Percentiles rank a stretch among this genome's conserved stretches.
Evolutionary conservation across 1,284 basidiomycete genomes (phyloP).

Genomic region (Ceratobasidium sp.): DNA sequence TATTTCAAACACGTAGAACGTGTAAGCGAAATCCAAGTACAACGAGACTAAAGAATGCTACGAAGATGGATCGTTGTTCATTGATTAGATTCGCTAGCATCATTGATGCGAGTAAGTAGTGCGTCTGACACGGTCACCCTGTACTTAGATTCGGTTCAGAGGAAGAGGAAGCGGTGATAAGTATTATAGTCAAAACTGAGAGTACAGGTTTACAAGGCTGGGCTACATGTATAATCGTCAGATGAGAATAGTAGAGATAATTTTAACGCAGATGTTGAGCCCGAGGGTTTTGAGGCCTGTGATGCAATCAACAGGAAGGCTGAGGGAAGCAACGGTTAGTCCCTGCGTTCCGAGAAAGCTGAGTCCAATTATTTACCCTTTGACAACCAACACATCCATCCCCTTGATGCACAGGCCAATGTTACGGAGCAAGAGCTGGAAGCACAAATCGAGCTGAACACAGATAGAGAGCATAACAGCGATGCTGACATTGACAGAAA

Average conservation of each 20-base stretch:
- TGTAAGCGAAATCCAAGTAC: too few species aligned
- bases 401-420: constrained; percentile 9
- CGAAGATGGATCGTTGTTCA: too few species aligned
- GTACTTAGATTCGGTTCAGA: too few species aligned
- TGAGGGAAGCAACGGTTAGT: background rate
- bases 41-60: too few species aligned
- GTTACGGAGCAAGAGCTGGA: constrained; percentile 3
- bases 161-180: too few species aligned
- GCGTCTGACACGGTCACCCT: too few species aligned
- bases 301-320: background rate
- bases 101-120: too few species aligned
- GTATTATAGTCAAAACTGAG: too few species aligned
- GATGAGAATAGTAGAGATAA: constrained; percentile 1
- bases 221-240: too few species aligned
- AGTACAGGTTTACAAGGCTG: too few species aligned
- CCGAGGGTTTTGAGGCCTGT: background rate
- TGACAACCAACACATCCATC: background rate
- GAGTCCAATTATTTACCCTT: background rate
- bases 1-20: too few species aligned
- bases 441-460: constrained; percentile 3
- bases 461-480: background rate
- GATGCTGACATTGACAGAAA: constrained; percentile 2
- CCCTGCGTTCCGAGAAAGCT: background rate
- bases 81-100: too few species aligned
- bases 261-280: background rate